A percentile compares a stretch with the other conserved stretches of the same genome.
These are phyloP conservation scores for Litsea cubeba DNA, from an alignment of 164 flowering plant genomes.

Conservation along the genomic window DNA sequence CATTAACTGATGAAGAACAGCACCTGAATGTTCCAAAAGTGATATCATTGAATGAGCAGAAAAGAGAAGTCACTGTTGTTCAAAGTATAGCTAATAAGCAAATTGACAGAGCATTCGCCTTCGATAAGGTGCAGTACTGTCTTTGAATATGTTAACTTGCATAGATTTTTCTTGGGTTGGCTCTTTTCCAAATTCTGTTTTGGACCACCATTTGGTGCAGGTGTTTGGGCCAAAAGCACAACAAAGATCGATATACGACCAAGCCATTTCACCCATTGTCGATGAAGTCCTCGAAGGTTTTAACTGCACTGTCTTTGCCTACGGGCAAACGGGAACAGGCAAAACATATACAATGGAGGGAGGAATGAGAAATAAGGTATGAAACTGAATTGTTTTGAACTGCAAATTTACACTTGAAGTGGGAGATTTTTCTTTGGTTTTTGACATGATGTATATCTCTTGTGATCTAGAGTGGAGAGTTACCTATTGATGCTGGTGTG, in stretches of 20 bases:
- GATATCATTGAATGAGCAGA: conserved; percentile 63
- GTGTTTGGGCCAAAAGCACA: conserved; percentile 88
- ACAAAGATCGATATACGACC: conserved; percentile 72
- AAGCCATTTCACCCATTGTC: conserved; percentile 75
- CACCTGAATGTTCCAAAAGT: conserved; percentile 47
- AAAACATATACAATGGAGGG: conserved; percentile 97
- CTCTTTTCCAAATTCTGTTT: neutral
- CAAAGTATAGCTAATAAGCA: conserved; percentile 73
- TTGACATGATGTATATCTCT: neutral
- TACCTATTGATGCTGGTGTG: conserved; percentile 29
- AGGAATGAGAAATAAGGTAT: conserved; percentile 67
- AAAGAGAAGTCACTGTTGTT: conserved; percentile 56
- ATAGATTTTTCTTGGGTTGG: neutral
- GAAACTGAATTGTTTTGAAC: neutral
- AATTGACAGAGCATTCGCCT: conserved; percentile 65
- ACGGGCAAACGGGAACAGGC: conserved; percentile 90
- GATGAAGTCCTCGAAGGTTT: conserved; percentile 80
- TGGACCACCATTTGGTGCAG: conserved; percentile 25
- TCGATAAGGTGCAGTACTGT: conserved; percentile 57
- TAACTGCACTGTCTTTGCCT: conserved; percentile 84
- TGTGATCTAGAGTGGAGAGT: conserved; percentile 24
- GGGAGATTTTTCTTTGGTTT: neutral
- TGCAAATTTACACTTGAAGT: neutral
- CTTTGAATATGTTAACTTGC: neutral
- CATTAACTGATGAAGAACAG: conserved; percentile 68